Evolutionary conservation across 352 stramenopile genomes (phyloP).

Genomic region (Pythium vanterpoolii): DNA sequence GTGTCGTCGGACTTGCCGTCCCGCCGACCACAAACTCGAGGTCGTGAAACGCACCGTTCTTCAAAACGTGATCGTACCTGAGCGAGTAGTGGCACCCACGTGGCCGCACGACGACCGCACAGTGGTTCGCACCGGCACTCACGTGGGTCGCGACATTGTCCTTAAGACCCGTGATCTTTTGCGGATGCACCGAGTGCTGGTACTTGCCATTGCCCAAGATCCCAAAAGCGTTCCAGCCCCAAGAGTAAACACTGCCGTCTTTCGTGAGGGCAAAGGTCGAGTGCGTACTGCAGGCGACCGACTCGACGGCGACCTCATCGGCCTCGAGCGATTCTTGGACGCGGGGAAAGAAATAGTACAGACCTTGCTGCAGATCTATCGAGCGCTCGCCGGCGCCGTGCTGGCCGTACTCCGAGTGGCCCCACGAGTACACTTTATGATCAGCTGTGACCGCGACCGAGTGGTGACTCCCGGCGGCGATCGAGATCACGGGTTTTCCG

Average conservation of each 20-base stretch:
- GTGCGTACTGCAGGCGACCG: constrained; percentile 63
- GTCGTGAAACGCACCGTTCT: constrained; percentile 50
- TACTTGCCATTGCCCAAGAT: constrained; percentile 75
- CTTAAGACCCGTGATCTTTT: constrained; percentile 54
- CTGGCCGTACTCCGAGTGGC: constrained; percentile 82
- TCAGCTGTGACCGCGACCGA: constrained; percentile 58
- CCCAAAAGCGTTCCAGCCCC: constrained; percentile 84
- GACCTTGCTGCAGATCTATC: constrained; percentile 68
- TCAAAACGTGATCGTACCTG: constrained; percentile 51
- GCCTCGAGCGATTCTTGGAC: constrained; percentile 49
- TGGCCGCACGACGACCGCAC: constrained; percentile 45
- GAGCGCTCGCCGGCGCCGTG: constrained; percentile 63
- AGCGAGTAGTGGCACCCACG: constrained; percentile 65
- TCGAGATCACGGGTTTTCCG: constrained; percentile 41
- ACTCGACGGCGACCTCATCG: constrained; percentile 30
- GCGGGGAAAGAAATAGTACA: constrained; percentile 71
- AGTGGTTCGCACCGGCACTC: constrained; percentile 69
- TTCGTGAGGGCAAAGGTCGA: constrained; percentile 62
- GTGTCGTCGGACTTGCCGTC: constrained; percentile 7
- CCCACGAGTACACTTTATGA: constrained; percentile 70
- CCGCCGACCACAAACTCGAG: constrained; percentile 42
- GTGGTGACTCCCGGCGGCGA: constrained; percentile 74
- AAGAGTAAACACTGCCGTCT: constrained; percentile 72
- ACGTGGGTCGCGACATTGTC: constrained; percentile 53
- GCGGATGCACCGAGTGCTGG: constrained; percentile 65